Evolutionary conservation across 805 yeast genomes (phyloP), one percentile per base, ranked within the genome.

Genomic region (Metschnikowia henanensis): DNA sequence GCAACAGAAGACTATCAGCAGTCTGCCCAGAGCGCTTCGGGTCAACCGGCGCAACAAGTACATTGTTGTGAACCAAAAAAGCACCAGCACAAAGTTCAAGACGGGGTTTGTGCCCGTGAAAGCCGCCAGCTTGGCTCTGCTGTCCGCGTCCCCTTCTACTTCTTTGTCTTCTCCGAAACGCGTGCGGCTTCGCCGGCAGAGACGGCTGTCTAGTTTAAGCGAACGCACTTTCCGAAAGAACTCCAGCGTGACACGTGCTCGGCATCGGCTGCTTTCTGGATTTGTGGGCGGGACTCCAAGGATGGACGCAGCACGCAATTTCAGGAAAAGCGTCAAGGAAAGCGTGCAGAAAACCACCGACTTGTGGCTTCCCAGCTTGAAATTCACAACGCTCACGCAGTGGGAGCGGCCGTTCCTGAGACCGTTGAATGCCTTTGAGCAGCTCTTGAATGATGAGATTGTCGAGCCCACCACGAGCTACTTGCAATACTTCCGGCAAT

Each of bases 331-430:
- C 23, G 72, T 83, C 23, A 62, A 60, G n/a, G 84, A 85, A 52
- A 54, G 66, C 23, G 65, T 78, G n/a, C 76, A 90, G 53, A 60
- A 58, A 45, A 58, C 69, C 28, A 66, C 88, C 33, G 96, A 90
- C 55, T 60, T 62, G 46, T 59, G 65, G 32, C 66, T 79, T 17
- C 96, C 96, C 3, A 67, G 70, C 30, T 64, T 83, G 43, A 79
- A 80, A 65, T 75, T 84, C 2, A 62, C 75, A 25, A 77, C 79
- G 39, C 72, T 72, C 58, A 65, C 68, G 37, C 77, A 73, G 46
- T 56, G 81, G 37, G 71, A 76, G 30, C 72, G 72, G 37, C 68
- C 76, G 2, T 59, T 79, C 20, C 70, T 76, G 44, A 66, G 69
- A 40, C 92, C 94, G 22, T 65, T 75, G 41, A 70, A 66, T 29